Evolutionary conservation across 805 yeast species (phyloP).

Genomic region (Starmerella etchellsii): DNA sequence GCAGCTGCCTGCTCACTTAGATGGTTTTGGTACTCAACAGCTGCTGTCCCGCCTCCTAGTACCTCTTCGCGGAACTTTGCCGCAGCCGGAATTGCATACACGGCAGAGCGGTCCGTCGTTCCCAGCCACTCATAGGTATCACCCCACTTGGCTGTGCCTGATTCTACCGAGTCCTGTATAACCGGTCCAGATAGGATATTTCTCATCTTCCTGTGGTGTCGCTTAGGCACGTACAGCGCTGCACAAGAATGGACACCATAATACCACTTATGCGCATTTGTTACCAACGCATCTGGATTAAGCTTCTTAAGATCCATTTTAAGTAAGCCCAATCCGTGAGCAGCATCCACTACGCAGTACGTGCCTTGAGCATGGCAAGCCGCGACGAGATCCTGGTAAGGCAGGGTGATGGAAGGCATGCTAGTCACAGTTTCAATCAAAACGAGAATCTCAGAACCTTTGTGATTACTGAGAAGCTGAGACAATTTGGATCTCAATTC

Average conservation of each 20-base stretch:
- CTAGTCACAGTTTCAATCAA: slow-evolving; percentile 47
- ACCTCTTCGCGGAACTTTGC: slow-evolving; percentile 38
- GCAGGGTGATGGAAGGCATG: slow-evolving; percentile 49
- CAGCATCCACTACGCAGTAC: slow-evolving; percentile 37
- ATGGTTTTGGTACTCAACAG: slow-evolving; percentile 31
- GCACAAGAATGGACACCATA: slow-evolving; percentile 47
- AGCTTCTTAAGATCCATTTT: slow-evolving; percentile 1
- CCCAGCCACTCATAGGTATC: slow-evolving; percentile 35
- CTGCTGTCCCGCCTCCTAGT: slow-evolving; percentile 16
- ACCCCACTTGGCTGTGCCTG: slow-evolving; percentile 24
- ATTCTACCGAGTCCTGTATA: slow-evolving; percentile 13
- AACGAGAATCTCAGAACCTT: slow-evolving; percentile 22
- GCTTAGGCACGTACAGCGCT: slow-evolving; percentile 42
- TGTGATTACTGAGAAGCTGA: not conserved
- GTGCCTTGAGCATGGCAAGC: slow-evolving; percentile 30
- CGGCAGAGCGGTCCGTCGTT: slow-evolving; percentile 34
- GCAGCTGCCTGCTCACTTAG: slow-evolving; percentile 37
- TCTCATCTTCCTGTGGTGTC: slow-evolving; percentile 39
- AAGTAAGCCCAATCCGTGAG: slow-evolving; percentile 4
- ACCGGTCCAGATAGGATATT: slow-evolving; percentile 46
- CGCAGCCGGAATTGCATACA: slow-evolving; percentile 36
- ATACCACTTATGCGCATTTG: slow-evolving; percentile 63
- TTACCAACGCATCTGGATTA: slow-evolving; percentile 47
- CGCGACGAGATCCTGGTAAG: slow-evolving; percentile 37
- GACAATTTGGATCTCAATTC: slow-evolving; percentile 19